These are phyloP conservation scores for Lolium rigidum DNA, from an alignment of 176 grass and related monocot genomes.

Conservation along the genomic window DNA sequence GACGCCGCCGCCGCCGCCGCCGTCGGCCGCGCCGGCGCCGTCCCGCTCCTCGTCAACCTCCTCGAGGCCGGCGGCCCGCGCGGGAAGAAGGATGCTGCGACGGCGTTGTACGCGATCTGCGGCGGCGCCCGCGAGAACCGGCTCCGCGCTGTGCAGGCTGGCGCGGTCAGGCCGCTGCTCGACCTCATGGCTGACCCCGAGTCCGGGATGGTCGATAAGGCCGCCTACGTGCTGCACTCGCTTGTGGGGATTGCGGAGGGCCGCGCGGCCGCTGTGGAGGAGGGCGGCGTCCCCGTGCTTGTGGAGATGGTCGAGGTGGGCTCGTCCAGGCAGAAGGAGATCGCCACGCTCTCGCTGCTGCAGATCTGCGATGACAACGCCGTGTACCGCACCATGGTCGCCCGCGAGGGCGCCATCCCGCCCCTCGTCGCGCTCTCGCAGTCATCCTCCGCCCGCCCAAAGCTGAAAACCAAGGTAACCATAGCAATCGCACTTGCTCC, in stretches of 20 bases:
- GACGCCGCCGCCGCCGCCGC: slow-evolving; percentile 56
- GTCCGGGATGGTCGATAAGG: slow-evolving; percentile 94
- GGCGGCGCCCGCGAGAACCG: slow-evolving; percentile 69
- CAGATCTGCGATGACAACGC: slow-evolving; percentile 87
- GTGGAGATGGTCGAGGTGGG: slow-evolving; percentile 97
- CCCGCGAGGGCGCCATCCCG: slow-evolving; percentile 90
- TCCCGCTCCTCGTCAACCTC: slow-evolving; percentile 73
- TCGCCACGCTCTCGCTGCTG: slow-evolving; percentile 72
- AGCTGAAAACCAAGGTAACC: slow-evolving; percentile 79
- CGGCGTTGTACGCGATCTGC: slow-evolving; percentile 79
- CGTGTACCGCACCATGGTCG: slow-evolving; percentile 74
- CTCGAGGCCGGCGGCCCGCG: slow-evolving; percentile 74
- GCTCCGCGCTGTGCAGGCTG: slow-evolving; percentile 61
- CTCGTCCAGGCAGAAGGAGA: slow-evolving; percentile 67
- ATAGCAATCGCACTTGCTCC: no score
- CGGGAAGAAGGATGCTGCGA: slow-evolving; percentile 94
- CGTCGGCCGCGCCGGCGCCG: slow-evolving; percentile 71
- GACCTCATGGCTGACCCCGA: slow-evolving; percentile 93
- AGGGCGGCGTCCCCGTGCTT: slow-evolving; percentile 76
- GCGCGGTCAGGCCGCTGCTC: slow-evolving; percentile 63
- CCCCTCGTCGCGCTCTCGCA: slow-evolving; percentile 91
- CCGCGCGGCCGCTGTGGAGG: slow-evolving; percentile 60
- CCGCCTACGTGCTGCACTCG: slow-evolving; percentile 78
- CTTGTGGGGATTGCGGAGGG: slow-evolving; percentile 61
- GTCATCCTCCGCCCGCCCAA: slow-evolving; percentile 57